Evolutionary conservation across 2,329 filamentous ascomycete species (phyloP).

Genomic region (Penicillium sp.): DNA sequence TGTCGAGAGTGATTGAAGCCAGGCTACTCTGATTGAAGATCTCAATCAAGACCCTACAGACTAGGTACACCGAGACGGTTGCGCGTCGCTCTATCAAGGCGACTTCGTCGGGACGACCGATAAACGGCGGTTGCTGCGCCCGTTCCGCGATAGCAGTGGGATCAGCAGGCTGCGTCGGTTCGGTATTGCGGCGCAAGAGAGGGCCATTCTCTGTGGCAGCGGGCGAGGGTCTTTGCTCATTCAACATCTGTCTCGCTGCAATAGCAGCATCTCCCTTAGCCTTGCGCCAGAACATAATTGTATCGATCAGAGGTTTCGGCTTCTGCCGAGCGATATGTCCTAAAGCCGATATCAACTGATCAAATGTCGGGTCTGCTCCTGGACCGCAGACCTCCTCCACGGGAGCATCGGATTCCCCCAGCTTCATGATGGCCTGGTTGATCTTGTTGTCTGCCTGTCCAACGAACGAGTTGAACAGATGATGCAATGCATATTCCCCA

Average conservation of each 20-base stretch:
- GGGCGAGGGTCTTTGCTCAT: constrained; percentile 26
- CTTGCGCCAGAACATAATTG: constrained; percentile 96
- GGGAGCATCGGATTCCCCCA: constrained; percentile 69
- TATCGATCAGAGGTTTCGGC: constrained; percentile 89
- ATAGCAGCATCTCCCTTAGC: constrained; percentile 83
- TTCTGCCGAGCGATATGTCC: constrained; percentile 91
- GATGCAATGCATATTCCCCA: constrained; percentile 94
- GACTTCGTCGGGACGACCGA: constrained; percentile 58
- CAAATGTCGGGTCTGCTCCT: constrained; percentile 77
- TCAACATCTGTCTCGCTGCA: constrained; percentile 46
- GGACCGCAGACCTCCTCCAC: constrained; percentile 86
- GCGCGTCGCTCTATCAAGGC: constrained; percentile 78
- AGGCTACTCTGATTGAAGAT: constrained; percentile 86
- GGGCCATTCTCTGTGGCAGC: constrained; percentile 34
- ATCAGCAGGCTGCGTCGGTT: constrained; percentile 50
- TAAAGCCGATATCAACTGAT: constrained; percentile 84
- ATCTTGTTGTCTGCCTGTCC: constrained; percentile 94
- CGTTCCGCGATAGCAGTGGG: constrained; percentile 23
- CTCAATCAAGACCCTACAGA: constrained; percentile 86
- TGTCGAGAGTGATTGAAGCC: constrained; percentile 72
- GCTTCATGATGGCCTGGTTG: constrained; percentile 71
- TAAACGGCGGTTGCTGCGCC: constrained; percentile 25
- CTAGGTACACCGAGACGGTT: constrained; percentile 87
- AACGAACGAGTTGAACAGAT: constrained; percentile 94
- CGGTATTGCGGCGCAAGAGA: constrained; percentile 64